Conservation (phyloP, 768 basidiomycete species). For the Xerocomus brunneocitrinus region DNA sequence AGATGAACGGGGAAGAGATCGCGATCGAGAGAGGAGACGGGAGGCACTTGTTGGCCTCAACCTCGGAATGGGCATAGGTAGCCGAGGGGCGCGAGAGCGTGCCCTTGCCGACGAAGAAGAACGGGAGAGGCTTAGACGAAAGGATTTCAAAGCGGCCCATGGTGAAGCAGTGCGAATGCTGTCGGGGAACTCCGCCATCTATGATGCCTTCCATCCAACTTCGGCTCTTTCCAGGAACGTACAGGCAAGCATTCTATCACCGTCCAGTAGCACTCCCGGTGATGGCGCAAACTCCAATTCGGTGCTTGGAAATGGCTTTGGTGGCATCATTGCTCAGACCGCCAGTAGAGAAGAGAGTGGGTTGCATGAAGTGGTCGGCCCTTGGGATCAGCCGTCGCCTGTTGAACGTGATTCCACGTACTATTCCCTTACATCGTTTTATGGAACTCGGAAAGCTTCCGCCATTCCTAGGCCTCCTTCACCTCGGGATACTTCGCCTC, state of each 20-base stretch:
- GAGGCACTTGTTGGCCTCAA: conserved; percentile 41
- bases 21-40: conserved; percentile 36
- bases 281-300: conserved; percentile 17
- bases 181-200: conserved; percentile 46
- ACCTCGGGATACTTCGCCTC: conserved; percentile 25
- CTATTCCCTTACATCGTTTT: conserved; percentile 23
- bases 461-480: conserved; percentile 24
- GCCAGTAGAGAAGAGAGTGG: conserved; percentile 21
- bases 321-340: conserved; percentile 25
- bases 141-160: conserved; percentile 42
- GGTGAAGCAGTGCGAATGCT: conserved; percentile 36
- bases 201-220: conserved; percentile 76
- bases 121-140: conserved; percentile 51
- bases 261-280: conserved; percentile 12
- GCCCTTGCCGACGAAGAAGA: conserved; percentile 57
- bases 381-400: conserved; percentile 32
- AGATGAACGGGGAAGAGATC: conserved; percentile 42
- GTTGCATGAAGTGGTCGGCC: conserved; percentile 26
- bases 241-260: conserved; percentile 22
- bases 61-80: conserved; percentile 23
- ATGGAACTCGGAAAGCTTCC: conserved; percentile 24
- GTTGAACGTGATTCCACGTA: conserved; percentile 30
- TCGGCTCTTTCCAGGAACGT: conserved; percentile 28
- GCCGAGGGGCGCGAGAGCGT: conserved; percentile 58
- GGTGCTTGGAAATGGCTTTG: conserved; percentile 22